Evolutionary conservation across 129 eudicot species (phyloP).

Genomic region (Ambrosia trifida): DNA sequence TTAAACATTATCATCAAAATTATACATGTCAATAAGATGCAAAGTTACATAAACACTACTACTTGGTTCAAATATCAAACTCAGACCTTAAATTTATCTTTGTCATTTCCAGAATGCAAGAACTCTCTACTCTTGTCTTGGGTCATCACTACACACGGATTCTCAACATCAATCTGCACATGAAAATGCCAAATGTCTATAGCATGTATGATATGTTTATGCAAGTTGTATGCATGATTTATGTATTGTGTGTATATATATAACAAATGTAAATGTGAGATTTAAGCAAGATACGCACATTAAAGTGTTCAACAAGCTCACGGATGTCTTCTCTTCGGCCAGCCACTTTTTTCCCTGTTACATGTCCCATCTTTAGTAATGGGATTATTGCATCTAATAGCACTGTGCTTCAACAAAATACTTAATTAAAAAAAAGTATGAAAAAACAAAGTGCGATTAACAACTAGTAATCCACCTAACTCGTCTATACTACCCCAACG

Average conservation of each 20-base stretch:
- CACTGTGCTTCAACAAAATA: background rate
- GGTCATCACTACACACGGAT: constrained; percentile 96
- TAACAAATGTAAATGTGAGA: constrained; percentile 8
- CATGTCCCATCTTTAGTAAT: constrained; percentile 22
- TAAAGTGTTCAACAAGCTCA: constrained; percentile 88
- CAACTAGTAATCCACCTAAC: background rate
- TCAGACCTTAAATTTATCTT: constrained; percentile 90
- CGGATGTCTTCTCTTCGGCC: constrained; percentile 73
- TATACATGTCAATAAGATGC: constrained; percentile 6
- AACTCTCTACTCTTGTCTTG: constrained; percentile 99
- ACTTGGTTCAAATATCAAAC: constrained; percentile 10
- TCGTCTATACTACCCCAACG: background rate
- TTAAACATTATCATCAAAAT: background rate
- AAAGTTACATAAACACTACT: constrained; percentile 2
- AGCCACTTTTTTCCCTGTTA: constrained; percentile 79
- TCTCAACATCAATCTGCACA: constrained; percentile 96
- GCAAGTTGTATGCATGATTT: background rate
- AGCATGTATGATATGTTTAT: background rate
- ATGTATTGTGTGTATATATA: background rate
- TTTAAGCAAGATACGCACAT: constrained; percentile 58
- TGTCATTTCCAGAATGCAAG: constrained; percentile 91
- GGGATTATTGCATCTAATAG: background rate
- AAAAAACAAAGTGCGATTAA: background rate
- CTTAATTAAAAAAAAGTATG: background rate
- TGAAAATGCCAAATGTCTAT: constrained; percentile 12